Evolutionary conservation across 768 basidiomycete genomes (phyloP), one percentile per base, ranked within the genome.

Genomic region (Mycena filopes): DNA sequence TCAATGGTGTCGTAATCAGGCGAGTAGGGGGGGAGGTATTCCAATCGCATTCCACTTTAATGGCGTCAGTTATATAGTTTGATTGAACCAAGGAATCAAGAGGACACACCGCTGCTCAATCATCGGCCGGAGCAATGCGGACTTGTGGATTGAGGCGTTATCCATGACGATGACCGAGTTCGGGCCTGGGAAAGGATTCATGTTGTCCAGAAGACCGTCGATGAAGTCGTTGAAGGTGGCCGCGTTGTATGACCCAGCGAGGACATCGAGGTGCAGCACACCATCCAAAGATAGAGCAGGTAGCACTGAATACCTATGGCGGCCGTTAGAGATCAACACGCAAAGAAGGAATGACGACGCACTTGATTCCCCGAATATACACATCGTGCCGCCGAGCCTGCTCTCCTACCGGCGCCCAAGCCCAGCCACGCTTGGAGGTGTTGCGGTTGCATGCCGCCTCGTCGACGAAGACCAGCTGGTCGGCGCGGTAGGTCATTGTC

Each of bases 141-240:
- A 68, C 26, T 79, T 70, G 59, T 80, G 79, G 4, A 74, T 74
- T 20, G 60, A 64, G 40, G 74, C 76, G 68, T 80, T 81, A 55
- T 81, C 78, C 56, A 75, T 70, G 16, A 81, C 70, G 43, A 81
- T 65, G 13, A 81, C 78, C 11, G 74, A 78, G 38, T 73, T 72
- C 8, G 31, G 28, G 1, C 10, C 54, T 10, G 75, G 78, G 45
- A 61, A 81, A 10, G 74, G 76, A 40, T 79, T 75, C 77, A 80
- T 79, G 15, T 57, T 26, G 36, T 71, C 64, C 1, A 78, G 66
- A 9, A 77, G 70, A 16, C 23, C 57, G 26, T 67, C 60, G 41
- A 75, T 55, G 47, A 67, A 77, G 5, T 67, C 18, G 16, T 20
- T 18, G 48, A 76, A 79, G 23, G 71, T 64, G 25, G 70, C 69